These are phyloP conservation scores for Wickerhamomyces bisporus DNA, from an alignment of 805 yeast genomes.

Conservation along the genomic window DNA sequence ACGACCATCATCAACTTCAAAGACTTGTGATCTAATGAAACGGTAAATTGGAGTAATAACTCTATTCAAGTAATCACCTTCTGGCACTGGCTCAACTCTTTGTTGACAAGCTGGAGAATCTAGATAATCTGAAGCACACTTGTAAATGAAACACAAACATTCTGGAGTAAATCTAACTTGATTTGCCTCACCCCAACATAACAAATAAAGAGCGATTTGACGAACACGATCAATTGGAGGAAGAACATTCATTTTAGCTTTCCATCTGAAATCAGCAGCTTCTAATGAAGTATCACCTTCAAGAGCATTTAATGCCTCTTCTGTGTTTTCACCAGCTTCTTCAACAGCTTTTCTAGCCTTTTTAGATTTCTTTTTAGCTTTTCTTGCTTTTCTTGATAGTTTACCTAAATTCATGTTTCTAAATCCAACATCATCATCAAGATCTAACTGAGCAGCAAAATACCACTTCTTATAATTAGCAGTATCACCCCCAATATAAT, in stretches of 20 bases:
- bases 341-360: slow-evolving; percentile 67
- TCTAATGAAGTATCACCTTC: slow-evolving; percentile 84
- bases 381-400: slow-evolving; percentile 72
- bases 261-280: slow-evolving; percentile 81
- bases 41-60: slow-evolving; percentile 87
- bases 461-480: slow-evolving; percentile 87
- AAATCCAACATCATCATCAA: slow-evolving; percentile 81
- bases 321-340: slow-evolving; percentile 60
- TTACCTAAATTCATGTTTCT: slow-evolving; percentile 77
- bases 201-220: slow-evolving; percentile 68
- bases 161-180: slow-evolving; percentile 92
- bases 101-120: slow-evolving; percentile 88
- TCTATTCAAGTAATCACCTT: slow-evolving; percentile 86
- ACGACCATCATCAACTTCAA: slow-evolving; percentile 76
- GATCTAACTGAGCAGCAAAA: slow-evolving; percentile 82
- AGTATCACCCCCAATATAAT: slow-evolving; percentile 82
- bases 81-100: slow-evolving; percentile 76
- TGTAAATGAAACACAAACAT: slow-evolving; percentile 88
- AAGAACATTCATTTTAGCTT: slow-evolving; percentile 67
- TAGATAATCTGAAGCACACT: slow-evolving; percentile 89
- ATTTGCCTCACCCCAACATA: slow-evolving; percentile 88
- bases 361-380: slow-evolving; percentile 75
- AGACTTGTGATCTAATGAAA: slow-evolving; percentile 75
- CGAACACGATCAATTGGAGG: slow-evolving; percentile 77
- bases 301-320: slow-evolving; percentile 52